Evolutionary conservation across 305 asterid genomes (phyloP), one percentile per base, ranked within the genome.

Genomic region (Caryopteris hybrid): DNA sequence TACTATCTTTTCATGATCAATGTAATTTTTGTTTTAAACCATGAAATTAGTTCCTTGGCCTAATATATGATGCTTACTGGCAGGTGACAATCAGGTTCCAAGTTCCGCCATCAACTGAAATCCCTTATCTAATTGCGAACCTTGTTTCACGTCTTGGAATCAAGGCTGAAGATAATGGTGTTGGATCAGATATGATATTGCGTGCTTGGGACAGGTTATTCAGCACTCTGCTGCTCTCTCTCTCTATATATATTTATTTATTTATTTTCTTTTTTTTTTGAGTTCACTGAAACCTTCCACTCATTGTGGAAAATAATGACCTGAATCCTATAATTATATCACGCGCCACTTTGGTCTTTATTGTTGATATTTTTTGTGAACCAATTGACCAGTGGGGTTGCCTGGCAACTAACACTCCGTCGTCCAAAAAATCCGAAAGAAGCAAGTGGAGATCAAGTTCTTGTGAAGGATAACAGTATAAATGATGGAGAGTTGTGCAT

Each of bases 201-300:
- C 87, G 85, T 16, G 96, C 97, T 70, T 89, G 96, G 95, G 96
- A 87, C 84, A 94, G 99, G 99, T 94, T 76, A 27, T 10, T 47
- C 46, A 60, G 31, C 70, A 51, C 61, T 83, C 33, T 41, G 62
- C 65, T n/a, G 50, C 70, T 34, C n/a, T 34, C 64, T 6, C 39
- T 29, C 68, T 61, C n/a, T 50, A n/a, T n/a, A n/a, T n/a, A n/a
- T n/a, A n/a, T n/a, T n/a, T n/a, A n/a, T n/a, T n/a, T n/a, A n/a
- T n/a, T n/a, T n/a, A n/a, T n/a, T n/a, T n/a, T n/a, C n/a, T 38
- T 66, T 51, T 56, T 51, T 56, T 16, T 66, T 34, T 51, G 38
- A 62, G 17, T 63, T 64, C 20, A 57, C 34, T 60, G 60, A 58
- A 56, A 43, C 72, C 18, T 52, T 38, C 50, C 18, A 50, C 60